Evolutionary conservation across 768 basidiomycete genomes (phyloP).

Genomic region (Rhizopogon sp.): DNA sequence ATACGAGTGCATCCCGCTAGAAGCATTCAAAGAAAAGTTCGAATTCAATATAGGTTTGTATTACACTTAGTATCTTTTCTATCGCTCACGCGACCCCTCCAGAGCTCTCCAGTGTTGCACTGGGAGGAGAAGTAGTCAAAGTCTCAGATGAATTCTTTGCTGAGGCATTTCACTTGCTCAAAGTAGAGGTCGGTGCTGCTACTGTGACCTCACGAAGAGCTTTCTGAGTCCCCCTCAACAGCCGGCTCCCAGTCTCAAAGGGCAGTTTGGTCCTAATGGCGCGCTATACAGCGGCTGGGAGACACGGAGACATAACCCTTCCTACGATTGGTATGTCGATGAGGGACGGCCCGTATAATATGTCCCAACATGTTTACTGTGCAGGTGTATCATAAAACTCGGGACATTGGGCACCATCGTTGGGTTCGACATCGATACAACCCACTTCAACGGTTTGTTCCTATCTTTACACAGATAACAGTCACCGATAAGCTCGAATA

Average conservation of each 20-base stretch:
- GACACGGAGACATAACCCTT: constrained; percentile 79
- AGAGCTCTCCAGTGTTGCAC: constrained; percentile 87
- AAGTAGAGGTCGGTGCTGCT: constrained; percentile 58
- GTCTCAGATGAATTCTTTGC: constrained; percentile 98
- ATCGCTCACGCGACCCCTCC: background rate
- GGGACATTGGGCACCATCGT: constrained; percentile 68
- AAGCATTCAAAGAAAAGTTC: constrained; percentile 44
- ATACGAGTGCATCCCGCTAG: constrained; percentile 38
- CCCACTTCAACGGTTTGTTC: constrained; percentile 80
- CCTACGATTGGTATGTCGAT: constrained; percentile 72
- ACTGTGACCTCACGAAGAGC: background rate
- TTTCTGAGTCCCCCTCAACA: constrained; percentile 23
- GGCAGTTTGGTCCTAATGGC: constrained; percentile 96
- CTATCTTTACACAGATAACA: constrained; percentile 5
- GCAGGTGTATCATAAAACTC: constrained; percentile 86
- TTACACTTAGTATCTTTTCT: background rate
- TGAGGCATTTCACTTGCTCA: constrained; percentile 74
- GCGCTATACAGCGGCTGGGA: constrained; percentile 97
- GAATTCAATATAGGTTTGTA: constrained; percentile 45
- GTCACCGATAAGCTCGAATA: constrained; percentile 19
- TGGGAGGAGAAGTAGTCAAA: constrained; percentile 70
- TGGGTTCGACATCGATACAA: constrained; percentile 93
- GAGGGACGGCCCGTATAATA: background rate
- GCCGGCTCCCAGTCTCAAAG: constrained; percentile 87
- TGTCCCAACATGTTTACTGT: background rate